These are phyloP conservation scores for Penicillium argentinense DNA, from an alignment of 495 filamentous ascomycete genomes.

Conservation along the genomic window DNA sequence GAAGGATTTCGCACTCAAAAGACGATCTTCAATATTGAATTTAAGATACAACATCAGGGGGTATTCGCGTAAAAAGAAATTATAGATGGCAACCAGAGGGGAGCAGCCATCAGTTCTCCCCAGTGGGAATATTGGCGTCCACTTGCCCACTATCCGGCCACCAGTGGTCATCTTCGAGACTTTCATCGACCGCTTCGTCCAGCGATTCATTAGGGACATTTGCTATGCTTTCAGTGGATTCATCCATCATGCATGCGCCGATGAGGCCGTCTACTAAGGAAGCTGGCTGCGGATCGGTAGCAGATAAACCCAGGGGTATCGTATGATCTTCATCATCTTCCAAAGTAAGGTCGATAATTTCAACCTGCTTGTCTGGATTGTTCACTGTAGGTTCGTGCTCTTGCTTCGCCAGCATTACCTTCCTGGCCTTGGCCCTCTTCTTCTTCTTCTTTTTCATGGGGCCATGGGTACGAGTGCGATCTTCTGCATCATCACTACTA, in stretches of 20 bases:
- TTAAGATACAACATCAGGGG: background rate
- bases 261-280: too few relatives aligned
- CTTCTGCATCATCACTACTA: slow-evolving; percentile 20
- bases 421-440: background rate
- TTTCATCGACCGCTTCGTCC: slow-evolving; percentile 12
- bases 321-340: slow-evolving; percentile 15
- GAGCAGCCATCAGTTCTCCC: background rate
- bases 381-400: background rate
- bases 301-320: background rate
- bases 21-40: too few relatives aligned
- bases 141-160: slow-evolving; percentile 38
- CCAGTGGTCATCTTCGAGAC: slow-evolving; percentile 46
- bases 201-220: background rate
- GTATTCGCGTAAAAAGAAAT: background rate
- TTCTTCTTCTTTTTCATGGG: slow-evolving; percentile 11
- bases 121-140: slow-evolving; percentile 32
- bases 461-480: background rate
- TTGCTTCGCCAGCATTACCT: slow-evolving; percentile 4
- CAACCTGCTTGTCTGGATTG: background rate
- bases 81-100: background rate
- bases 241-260: background rate
- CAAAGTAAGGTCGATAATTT: slow-evolving; percentile 33
- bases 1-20: background rate
- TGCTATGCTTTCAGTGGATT: background rate
- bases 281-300: background rate